Conservation (phyloP, 495 filamentous ascomycete genomes). For the Aspergillus indologenus region DNA sequence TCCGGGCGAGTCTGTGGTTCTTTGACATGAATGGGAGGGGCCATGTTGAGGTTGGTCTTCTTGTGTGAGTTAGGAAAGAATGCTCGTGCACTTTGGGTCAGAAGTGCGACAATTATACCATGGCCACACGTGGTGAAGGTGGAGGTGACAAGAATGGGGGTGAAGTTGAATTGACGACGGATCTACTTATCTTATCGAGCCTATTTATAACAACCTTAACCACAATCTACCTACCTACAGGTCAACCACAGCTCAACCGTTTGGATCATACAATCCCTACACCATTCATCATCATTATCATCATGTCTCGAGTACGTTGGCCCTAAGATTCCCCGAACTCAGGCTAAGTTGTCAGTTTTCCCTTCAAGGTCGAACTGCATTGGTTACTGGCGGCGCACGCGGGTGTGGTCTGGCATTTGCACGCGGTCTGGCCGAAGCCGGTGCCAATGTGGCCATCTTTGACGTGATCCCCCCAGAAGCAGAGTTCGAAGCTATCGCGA, state of each 20-base stretch:
- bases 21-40: slow-evolving; percentile 20
- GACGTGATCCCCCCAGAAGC: slow-evolving; percentile 35
- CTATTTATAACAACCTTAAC: background rate
- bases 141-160: slow-evolving; percentile 14
- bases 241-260: slow-evolving; percentile 1
- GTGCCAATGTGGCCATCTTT: slow-evolving; percentile 75
- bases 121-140: background rate
- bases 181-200: slow-evolving; percentile 4
- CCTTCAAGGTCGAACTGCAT: slow-evolving; percentile 60
- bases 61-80: background rate
- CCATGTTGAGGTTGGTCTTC: background rate
- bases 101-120: background rate
- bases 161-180: background rate
- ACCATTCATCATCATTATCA: slow-evolving; percentile 5
- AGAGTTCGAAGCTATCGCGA: slow-evolving; percentile 31
- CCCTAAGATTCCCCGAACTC: background rate
- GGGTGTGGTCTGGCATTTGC: slow-evolving; percentile 80
- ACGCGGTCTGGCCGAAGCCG: slow-evolving; percentile 75
- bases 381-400: slow-evolving; percentile 78
- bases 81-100: background rate
- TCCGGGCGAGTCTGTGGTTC: slow-evolving; percentile 16
- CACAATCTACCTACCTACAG: no score
- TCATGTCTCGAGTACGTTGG: slow-evolving; percentile 22
- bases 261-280: background rate
- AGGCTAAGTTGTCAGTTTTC: slow-evolving; percentile 32